Evolutionary conservation across 805 yeast species (phyloP).

Genomic region (Wickerhamomyces queroliae): DNA sequence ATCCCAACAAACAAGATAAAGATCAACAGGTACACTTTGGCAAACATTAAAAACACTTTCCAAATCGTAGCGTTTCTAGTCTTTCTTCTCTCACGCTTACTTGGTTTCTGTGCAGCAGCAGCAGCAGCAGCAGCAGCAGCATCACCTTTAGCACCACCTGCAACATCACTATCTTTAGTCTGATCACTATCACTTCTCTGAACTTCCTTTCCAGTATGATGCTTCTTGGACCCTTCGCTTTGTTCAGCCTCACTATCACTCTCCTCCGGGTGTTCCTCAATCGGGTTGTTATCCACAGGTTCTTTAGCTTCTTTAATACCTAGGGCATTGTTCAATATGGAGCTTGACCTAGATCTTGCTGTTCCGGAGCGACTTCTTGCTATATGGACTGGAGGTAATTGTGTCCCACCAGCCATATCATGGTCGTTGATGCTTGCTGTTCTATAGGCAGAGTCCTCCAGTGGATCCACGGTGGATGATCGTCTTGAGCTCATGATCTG

Average conservation of each 20-base stretch:
- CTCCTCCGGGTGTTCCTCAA: neutral
- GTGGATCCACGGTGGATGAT: neutral
- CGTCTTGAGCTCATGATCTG: neutral
- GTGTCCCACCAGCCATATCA: neutral
- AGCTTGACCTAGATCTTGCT: neutral
- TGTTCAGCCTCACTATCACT: neutral
- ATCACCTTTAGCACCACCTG: no score
- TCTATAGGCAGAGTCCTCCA: neutral
- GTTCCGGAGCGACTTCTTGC: neutral
- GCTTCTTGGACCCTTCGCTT: neutral
- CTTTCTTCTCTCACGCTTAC: neutral
- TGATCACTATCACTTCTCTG: neutral
- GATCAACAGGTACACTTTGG: constrained; percentile 2
- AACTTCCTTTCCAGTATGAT: neutral
- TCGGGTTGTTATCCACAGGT: neutral
- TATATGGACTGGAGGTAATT: neutral
- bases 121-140: neutral
- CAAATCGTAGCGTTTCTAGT: neutral
- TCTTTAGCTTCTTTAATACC: neutral
- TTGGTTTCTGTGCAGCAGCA: neutral
- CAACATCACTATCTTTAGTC: neutral
- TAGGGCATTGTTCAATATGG: neutral
- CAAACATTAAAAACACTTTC: constrained; percentile 3
- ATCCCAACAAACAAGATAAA: constrained; percentile 4
- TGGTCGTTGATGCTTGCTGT: neutral